Evolutionary conservation across 225 moss, liverwort and hornwort species (phyloP).

Genomic region (Pseudoscleropodium purum): DNA sequence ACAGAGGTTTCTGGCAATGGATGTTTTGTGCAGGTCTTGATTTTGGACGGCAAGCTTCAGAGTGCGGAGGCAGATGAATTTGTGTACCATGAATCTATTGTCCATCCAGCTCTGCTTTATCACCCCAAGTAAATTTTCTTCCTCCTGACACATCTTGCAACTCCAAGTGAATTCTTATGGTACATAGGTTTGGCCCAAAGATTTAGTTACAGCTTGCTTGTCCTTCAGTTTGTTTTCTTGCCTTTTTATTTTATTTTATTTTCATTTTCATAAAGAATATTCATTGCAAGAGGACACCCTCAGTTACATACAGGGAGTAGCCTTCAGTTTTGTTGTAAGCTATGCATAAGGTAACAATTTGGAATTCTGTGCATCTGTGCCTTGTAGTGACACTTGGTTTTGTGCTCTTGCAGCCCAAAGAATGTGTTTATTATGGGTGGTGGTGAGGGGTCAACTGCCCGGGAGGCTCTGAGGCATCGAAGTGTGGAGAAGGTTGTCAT

Average conservation of each 20-base stretch:
- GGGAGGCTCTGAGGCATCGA: slow-evolving; percentile 64
- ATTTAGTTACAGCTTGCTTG: not conserved
- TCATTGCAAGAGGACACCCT: not conserved
- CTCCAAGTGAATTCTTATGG: not conserved
- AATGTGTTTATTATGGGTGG: slow-evolving; percentile 92
- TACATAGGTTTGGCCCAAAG: not conserved
- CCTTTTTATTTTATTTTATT: not conserved
- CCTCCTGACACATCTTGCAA: not conserved
- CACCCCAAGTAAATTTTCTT: slow-evolving; percentile 52
- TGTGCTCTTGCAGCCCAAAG: slow-evolving; percentile 45
- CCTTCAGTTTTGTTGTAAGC: not conserved
- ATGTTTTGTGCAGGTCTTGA: slow-evolving; percentile 43
- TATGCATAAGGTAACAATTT: not conserved
- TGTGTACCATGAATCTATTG: slow-evolving; percentile 80
- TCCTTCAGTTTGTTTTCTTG: not conserved
- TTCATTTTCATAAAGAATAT: not conserved
- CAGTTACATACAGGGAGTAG: not conserved
- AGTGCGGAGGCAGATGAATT: slow-evolving; percentile 92
- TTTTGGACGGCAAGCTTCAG: slow-evolving; percentile 91
- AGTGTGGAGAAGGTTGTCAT: slow-evolving; percentile 80
- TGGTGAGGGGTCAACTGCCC: slow-evolving; percentile 87
- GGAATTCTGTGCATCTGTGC: not conserved
- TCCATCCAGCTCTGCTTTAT: slow-evolving; percentile 78
- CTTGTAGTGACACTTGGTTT: not conserved
- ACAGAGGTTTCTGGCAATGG: not conserved